These are phyloP conservation scores for Hypomontagnella submonticulosa DNA, from an alignment of 495 filamentous ascomycete species.

Conservation along the genomic window DNA sequence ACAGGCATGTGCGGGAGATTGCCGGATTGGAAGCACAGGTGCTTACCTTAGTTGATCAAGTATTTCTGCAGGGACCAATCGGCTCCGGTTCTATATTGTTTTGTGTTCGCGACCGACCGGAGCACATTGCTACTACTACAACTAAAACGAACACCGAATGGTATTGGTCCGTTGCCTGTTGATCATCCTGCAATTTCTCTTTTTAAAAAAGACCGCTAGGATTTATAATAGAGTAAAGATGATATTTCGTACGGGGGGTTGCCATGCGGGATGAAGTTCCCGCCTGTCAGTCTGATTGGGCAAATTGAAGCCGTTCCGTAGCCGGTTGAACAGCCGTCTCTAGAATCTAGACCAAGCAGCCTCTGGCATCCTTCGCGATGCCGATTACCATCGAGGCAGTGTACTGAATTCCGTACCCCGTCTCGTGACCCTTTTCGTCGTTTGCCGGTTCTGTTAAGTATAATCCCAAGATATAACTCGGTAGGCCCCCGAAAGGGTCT, in stretches of 20 bases:
- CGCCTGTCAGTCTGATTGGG: constrained; percentile 13
- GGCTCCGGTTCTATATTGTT: constrained; percentile 17
- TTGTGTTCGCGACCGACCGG: constrained; percentile 25
- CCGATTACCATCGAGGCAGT: constrained; percentile 13
- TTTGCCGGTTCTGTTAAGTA: constrained; percentile 17
- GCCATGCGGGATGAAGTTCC: constrained; percentile 10
- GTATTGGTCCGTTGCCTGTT: constrained; percentile 14
- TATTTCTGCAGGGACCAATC: constrained; percentile 22
- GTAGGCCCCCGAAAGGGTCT: constrained; percentile 21
- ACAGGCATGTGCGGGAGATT: not conserved
- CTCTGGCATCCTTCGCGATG: constrained; percentile 6
- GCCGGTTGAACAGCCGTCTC: constrained; percentile 24
- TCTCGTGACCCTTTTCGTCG: constrained; percentile 18
- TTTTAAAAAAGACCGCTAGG: constrained; percentile 2
- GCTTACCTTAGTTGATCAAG: constrained; percentile 12
- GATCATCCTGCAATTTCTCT: constrained; percentile 28
- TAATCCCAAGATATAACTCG: constrained; percentile 30
- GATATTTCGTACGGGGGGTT: constrained; percentile 16
- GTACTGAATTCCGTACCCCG: constrained; percentile 4
- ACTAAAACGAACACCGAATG: constrained; percentile 2
- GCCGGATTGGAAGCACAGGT: constrained; percentile 9
- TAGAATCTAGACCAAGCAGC: constrained; percentile 36
- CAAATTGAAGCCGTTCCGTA: constrained; percentile 31
- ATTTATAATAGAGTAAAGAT: constrained; percentile 16
- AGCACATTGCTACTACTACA: constrained; percentile 13